These are phyloP conservation scores for Kwoniella mangroviensis DNA, from an alignment of 768 basidiomycete genomes.

Conservation along the genomic window DNA sequence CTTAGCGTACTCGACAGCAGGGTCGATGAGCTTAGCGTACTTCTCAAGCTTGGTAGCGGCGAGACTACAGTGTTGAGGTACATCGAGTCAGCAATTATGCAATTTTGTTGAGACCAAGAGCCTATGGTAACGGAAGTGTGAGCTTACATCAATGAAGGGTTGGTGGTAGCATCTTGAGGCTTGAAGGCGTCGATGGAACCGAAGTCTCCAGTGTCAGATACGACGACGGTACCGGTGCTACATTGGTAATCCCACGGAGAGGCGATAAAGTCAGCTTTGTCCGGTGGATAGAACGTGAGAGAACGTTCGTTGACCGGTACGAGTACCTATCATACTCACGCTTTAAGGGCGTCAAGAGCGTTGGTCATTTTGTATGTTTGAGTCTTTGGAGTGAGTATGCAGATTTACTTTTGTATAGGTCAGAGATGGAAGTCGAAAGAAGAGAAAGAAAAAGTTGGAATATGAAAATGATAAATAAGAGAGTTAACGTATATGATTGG, in stretches of 20 bases:
- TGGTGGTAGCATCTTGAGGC: slow-evolving; percentile 99
- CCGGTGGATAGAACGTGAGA: neutral
- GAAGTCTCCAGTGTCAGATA: slow-evolving; percentile 97
- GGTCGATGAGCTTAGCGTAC: slow-evolving; percentile 67
- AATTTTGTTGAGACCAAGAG: neutral
- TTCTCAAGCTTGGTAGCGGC: slow-evolving; percentile 86
- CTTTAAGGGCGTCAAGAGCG: slow-evolving; percentile 53
- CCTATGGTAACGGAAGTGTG: neutral
- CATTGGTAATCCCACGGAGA: neutral
- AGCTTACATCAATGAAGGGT: slow-evolving; percentile 72
- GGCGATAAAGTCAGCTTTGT: slow-evolving; percentile 2
- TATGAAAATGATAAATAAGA: neutral
- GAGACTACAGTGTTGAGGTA: slow-evolving; percentile 65
- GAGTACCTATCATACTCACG: slow-evolving; percentile 34
- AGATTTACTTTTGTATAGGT: neutral
- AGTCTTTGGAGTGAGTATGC: slow-evolving; percentile 2
- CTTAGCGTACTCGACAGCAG: slow-evolving; percentile 62
- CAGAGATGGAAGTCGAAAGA: neutral
- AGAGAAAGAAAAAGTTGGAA: slow-evolving; percentile 4
- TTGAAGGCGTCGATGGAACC: slow-evolving; percentile 95
- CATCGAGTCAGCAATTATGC: neutral
- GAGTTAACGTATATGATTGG: neutral
- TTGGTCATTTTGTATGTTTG: slow-evolving; percentile 45
- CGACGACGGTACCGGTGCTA: slow-evolving; percentile 86
- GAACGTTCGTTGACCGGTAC: slow-evolving; percentile 2